A percentile compares a stretch with the other conserved stretches of the same genome.
Evolutionary conservation across 768 basidiomycete genomes (phyloP).

Genomic region (Podaxis sp.): DNA sequence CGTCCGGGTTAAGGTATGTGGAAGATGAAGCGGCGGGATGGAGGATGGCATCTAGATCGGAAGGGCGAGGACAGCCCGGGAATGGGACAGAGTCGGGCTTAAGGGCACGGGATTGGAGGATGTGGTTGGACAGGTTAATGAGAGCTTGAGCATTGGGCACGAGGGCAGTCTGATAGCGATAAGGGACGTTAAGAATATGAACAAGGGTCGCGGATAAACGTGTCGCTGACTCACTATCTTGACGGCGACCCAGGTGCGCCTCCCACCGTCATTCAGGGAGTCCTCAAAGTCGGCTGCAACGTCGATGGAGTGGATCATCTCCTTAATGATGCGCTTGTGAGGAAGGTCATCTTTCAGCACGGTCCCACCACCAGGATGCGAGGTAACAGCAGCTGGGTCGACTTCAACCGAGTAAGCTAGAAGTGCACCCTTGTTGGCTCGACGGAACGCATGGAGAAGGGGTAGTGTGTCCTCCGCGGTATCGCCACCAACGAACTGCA

Average conservation of each 20-base stretch:
- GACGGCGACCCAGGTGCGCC: slow-evolving; percentile 81
- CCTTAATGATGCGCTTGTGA: slow-evolving; percentile 67
- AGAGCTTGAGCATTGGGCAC: slow-evolving; percentile 63
- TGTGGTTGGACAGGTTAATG: slow-evolving; percentile 58
- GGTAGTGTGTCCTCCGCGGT: slow-evolving; percentile 69
- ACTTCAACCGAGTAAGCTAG: slow-evolving; percentile 89
- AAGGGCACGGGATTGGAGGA: slow-evolving; percentile 43
- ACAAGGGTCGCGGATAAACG: slow-evolving; percentile 24
- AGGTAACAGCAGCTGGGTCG: slow-evolving; percentile 33
- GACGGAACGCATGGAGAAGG: slow-evolving; percentile 59
- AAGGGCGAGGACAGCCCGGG: slow-evolving; percentile 63
- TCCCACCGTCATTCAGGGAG: slow-evolving; percentile 32
- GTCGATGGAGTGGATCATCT: slow-evolving; percentile 76
- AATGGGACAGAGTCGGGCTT: slow-evolving; percentile 46
- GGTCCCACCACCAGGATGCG: slow-evolving; percentile 19
- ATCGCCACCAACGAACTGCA: slow-evolving; percentile 87
- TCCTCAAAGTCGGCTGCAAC: slow-evolving; percentile 83
- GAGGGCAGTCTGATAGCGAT: slow-evolving; percentile 56
- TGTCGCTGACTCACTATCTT: slow-evolving; percentile 56
- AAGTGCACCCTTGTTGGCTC: slow-evolving; percentile 69
- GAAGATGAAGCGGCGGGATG: slow-evolving; percentile 20
- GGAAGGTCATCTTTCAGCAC: slow-evolving; percentile 28
- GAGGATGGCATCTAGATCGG: slow-evolving; percentile 60
- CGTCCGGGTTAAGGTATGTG: slow-evolving; percentile 45
- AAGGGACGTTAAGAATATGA: not conserved